Base-by-base conservation (phyloP, 495 filamentous ascomycete species). In the Cercophora sp. region DNA sequence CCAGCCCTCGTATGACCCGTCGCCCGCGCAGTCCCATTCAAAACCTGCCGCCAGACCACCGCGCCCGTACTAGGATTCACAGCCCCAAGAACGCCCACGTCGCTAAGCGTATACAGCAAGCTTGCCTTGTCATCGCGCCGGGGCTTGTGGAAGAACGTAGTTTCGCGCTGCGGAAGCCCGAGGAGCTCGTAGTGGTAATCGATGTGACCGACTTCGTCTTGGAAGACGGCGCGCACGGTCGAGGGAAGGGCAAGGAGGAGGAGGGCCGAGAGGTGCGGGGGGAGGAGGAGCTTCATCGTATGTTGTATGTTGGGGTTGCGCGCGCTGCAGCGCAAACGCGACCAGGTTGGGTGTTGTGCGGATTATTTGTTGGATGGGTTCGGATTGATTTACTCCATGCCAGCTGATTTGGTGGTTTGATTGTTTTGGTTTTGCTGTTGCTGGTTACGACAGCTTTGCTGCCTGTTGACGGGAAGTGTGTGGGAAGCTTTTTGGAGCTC, bases 71-170 rank as follows among this genome's bases (percentile, higher is more conserved):
- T 86, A 13, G 93, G 93, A 59, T 96, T 94, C 9, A 96, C 78
- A 0, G 93, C 92, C 24, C 90, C 94, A 1, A 97, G 69, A 8
- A 95, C 80, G 18, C 81, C 80, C 29, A 86, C 79, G 24, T 94
- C 85, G 51, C 88, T 91, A 11, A 97, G 73, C 0, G 94, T 96
- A 65, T 96, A 99, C 25, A 99, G 78, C 24, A 97, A 75, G 23
- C 87, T 91, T 15, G 92, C 92, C 67, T 87, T 89, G 16, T 90
- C 91, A 48, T 85, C 76, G 15, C 81, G 70, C 50, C 84, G 79
- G 10, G 93, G 94, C 53, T 83, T 84, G 71, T 96, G 90, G 80
- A 97, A 96, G 79, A 99, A 96, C 44, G 90, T 96, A 31, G 89
- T 88, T 36, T 86, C 79, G 66, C 79, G 71, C 59, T 86, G 84